Percentiles rank a stretch among this genome's conserved stretches.
phyloP scores from a whole-genome alignment of 2,329 filamentous ascomycete genomes.

The Colletotrichum sidae region DNA sequence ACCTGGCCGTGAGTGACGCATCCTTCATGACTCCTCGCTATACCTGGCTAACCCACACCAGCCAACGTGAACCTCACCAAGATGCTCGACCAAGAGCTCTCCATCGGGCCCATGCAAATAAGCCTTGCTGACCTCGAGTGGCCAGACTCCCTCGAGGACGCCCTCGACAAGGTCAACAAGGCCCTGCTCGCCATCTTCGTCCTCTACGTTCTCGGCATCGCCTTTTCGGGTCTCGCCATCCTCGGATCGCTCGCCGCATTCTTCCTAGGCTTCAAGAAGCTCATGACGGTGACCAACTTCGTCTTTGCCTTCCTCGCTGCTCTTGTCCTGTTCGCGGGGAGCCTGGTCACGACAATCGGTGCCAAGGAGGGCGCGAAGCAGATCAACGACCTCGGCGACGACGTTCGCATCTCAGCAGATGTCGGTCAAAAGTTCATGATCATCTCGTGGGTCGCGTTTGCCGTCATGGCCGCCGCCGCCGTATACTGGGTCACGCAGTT shows the following conservation, averaged over 20 bases:
- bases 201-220: conserved; percentile 59
- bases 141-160: conserved; percentile 56
- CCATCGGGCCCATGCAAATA: conserved; percentile 56
- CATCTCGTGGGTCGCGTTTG: conserved; percentile 61
- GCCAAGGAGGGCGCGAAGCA: conserved; percentile 53
- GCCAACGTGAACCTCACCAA: conserved; percentile 59
- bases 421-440: conserved; percentile 57
- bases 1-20: conserved; percentile 50
- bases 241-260: conserved; percentile 52
- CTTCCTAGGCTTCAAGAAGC: conserved; percentile 44
- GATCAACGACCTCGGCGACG: conserved; percentile 57
- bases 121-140: conserved; percentile 59
- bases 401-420: conserved; percentile 57
- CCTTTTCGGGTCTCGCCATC: conserved; percentile 56
- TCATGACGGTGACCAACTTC: conserved; percentile 50
- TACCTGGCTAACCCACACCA: conserved; percentile 35
- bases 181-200: conserved; percentile 61
- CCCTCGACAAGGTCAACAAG: conserved; percentile 61
- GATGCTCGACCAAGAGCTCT: conserved; percentile 59
- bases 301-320: conserved; percentile 50
- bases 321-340: conserved; percentile 53
- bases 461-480: conserved; percentile 52
- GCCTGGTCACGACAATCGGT: conserved; percentile 56
- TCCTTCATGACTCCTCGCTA: neutral
- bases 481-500: conserved; percentile 56